Conservation (phyloP, 148 eudicot species). For the Rhododendron simsii region DNA sequence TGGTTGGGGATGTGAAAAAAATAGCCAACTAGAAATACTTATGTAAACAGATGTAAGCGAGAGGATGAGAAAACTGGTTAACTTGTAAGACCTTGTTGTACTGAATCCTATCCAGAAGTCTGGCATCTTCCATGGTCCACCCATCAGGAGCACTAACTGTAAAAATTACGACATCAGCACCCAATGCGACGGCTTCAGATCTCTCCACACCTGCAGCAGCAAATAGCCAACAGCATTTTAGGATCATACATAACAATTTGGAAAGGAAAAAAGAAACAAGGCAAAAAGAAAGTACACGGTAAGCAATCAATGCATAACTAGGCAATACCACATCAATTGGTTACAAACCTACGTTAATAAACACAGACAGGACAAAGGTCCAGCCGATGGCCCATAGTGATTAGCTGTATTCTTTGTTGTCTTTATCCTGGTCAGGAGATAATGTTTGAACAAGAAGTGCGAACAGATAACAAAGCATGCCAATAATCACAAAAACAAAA, state of each 20-base stretch:
- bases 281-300: neutral
- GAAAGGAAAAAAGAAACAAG: neutral
- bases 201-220: conserved; percentile 74
- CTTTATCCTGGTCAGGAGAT: neutral
- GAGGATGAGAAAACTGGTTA: neutral
- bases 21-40: neutral
- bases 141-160: conserved; percentile 85
- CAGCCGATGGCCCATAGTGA: neutral
- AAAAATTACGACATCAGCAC: conserved; percentile 82
- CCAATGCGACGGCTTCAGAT: conserved; percentile 84
- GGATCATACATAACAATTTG: neutral
- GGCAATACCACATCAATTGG: neutral
- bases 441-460: neutral
- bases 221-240: neutral
- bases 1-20: neutral
- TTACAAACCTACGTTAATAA: neutral
- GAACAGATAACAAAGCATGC: neutral
- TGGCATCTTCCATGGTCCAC: conserved; percentile 78
- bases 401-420: neutral
- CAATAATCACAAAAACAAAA: neutral
- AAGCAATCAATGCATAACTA: neutral
- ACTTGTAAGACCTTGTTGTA: conserved; percentile 50
- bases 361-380: neutral
- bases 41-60: neutral
- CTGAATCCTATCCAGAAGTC: conserved; percentile 64